Evolutionary conservation across 2,329 filamentous ascomycete genomes (phyloP), one percentile per base, ranked within the genome.

Genomic region (Emydomyces testavorans): DNA sequence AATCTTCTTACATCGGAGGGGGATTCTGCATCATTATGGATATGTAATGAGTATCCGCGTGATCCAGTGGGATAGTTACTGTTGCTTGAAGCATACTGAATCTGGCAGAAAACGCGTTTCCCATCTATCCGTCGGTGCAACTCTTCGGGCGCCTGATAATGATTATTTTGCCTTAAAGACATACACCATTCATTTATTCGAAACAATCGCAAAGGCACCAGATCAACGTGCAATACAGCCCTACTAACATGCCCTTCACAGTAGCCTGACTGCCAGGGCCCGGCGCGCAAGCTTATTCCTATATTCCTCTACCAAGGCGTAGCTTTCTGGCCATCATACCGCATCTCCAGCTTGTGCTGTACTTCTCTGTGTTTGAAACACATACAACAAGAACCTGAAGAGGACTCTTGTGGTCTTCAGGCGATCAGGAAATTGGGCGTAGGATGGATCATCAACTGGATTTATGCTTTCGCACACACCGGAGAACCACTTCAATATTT

Each of bases 311-410:
- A 10, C 21, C 35, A 38, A 11, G 13, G 15, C 35, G 35, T 21
- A 20, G 5, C 35, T 38, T 18, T 20, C 21, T 24, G 37, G 13
- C n/a, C 6, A 2, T 28, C 42, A 36, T 16, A n/a, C 5, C 23
- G 6, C 18, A 2, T 3, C 7, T 20, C 13, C 40, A 21, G 20
- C 2, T 24, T 5, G 4, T 10, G n/a, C 16, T 34, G 10, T 32
- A n/a, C 34, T 20, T 28, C 21, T 13, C 13, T 49, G 23, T 31
- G 15, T 31, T 24, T 35, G 36, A 40, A 44, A 52, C 16, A 50
- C 50, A 35, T 50, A 50, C 18, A 38, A 10, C 18, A 53, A 15
- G 26, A 52, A 53, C 11, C 52, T 43, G 23, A 49, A 26, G 10
- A 52, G 44, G 11, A 53, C 31, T 15, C 48, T 41, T 11, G 21